These are phyloP conservation scores for Vaccinium corymbosum DNA, from an alignment of 148 eudicot genomes.

Conservation along the genomic window DNA sequence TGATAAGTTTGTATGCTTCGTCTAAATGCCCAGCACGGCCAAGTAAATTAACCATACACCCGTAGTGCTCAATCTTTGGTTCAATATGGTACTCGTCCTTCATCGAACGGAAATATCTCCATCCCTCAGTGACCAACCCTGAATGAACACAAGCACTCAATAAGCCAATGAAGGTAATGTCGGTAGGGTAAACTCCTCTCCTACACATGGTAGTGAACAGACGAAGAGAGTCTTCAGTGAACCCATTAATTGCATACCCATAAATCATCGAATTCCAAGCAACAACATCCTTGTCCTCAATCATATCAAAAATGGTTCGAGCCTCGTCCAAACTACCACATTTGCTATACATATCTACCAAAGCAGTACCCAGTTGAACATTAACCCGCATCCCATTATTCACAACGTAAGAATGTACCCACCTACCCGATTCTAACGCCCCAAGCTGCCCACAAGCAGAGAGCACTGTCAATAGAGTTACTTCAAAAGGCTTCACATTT, in stretches of 20 bases:
- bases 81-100: conserved; percentile 37
- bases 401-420: conserved; percentile 75
- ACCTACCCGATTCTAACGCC: conserved; percentile 66
- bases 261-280: conserved; percentile 82
- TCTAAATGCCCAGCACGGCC: conserved; percentile 73
- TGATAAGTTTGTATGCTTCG: conserved; percentile 73
- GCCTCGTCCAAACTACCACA: conserved; percentile 86
- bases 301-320: conserved; percentile 50
- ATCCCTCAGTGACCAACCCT: conserved; percentile 64
- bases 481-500: conserved; percentile 49
- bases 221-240: conserved; percentile 49
- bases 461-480: conserved; percentile 56
- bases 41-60: conserved; percentile 93
- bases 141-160: conserved; percentile 84
- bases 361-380: conserved; percentile 62
- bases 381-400: conserved; percentile 34
- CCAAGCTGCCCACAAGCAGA: conserved; percentile 90
- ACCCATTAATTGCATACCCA: conserved; percentile 82
- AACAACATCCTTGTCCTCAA: conserved; percentile 62
- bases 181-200: conserved; percentile 50
- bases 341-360: conserved; percentile 88
- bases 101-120: conserved; percentile 53
- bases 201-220: conserved; percentile 47
- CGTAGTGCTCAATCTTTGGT: conserved; percentile 86
- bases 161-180: conserved; percentile 75